phyloP scores from a whole-genome alignment of 371 early-diverging fungal species.

The Umbelopsis sp. region DNA sequence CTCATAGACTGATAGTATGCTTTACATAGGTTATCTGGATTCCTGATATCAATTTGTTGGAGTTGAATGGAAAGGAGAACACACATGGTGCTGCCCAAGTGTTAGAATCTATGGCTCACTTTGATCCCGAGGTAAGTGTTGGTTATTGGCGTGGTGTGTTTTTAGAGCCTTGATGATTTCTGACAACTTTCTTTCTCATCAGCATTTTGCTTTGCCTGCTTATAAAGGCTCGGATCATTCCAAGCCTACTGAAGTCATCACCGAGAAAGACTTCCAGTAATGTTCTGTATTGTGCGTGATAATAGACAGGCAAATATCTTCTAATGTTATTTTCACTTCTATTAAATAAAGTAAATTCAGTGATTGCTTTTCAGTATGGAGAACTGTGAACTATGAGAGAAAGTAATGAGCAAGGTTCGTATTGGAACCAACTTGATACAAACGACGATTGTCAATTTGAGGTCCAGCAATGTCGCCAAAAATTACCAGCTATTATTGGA shows the following conservation, averaged over 20 bases:
- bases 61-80: constrained; percentile 30
- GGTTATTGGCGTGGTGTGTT: neutral
- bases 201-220: constrained; percentile 30
- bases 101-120: constrained; percentile 65
- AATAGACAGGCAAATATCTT: too few species aligned
- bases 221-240: constrained; percentile 22
- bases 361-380: too few species aligned
- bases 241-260: constrained; percentile 2
- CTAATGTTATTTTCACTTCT: too few species aligned
- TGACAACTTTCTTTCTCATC: neutral
- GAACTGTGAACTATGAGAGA: too few species aligned
- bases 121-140: constrained; percentile 59
- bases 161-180: neutral
- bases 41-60: constrained; percentile 68
- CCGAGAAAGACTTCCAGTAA: neutral
- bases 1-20: neutral
- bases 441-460: too few species aligned
- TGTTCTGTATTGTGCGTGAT: too few species aligned
- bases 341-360: too few species aligned
- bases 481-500: too few species aligned
- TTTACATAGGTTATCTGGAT: constrained; percentile 72
- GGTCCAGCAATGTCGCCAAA: too few species aligned
- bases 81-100: constrained; percentile 55
- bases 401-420: too few species aligned
- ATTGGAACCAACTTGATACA: too few species aligned